Percentiles rank a stretch among this genome's conserved stretches.
phyloP scores from a whole-genome alignment of 106 monocot genomes.

The Dendrobium huoshanense region DNA sequence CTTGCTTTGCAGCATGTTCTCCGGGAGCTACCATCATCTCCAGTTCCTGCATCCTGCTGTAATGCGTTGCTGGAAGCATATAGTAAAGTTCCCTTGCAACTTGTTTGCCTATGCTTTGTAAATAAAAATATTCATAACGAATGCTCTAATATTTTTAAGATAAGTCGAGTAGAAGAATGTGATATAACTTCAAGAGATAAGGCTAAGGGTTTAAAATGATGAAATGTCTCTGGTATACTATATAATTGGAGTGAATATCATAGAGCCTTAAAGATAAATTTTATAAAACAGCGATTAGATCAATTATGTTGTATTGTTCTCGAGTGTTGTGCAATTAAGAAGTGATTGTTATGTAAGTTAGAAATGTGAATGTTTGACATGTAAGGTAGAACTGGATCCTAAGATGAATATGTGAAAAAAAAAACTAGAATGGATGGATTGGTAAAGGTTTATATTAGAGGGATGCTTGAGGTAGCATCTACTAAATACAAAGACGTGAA shows the following conservation, averaged over 20 bases:
- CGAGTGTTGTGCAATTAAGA: too few relatives aligned
- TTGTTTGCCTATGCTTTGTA: background rate
- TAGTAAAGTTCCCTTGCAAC: slow-evolving; percentile 31
- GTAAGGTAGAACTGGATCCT: too few relatives aligned
- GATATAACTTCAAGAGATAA: too few relatives aligned
- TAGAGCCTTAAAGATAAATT: background rate
- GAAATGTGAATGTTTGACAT: too few relatives aligned
- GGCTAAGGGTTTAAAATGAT: background rate
- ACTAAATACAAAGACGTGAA: too few relatives aligned
- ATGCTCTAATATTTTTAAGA: background rate
- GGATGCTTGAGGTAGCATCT: too few relatives aligned
- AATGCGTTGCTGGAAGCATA: slow-evolving; percentile 91
- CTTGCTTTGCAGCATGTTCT: slow-evolving; percentile 74
- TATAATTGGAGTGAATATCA: background rate
- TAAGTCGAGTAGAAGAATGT: too few relatives aligned
- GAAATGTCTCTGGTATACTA: background rate
- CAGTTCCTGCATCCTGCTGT: slow-evolving; percentile 97
- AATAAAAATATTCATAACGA: background rate
- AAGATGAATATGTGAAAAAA: too few relatives aligned
- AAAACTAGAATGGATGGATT: too few relatives aligned
- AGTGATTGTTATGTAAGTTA: too few relatives aligned
- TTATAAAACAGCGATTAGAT: background rate
- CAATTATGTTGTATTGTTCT: background rate
- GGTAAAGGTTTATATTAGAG: too few relatives aligned
- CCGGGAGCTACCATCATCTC: slow-evolving; percentile 94